Evolutionary conservation across 2,329 filamentous ascomycete species (phyloP).

Genomic region (Trichoderma gracile): DNA sequence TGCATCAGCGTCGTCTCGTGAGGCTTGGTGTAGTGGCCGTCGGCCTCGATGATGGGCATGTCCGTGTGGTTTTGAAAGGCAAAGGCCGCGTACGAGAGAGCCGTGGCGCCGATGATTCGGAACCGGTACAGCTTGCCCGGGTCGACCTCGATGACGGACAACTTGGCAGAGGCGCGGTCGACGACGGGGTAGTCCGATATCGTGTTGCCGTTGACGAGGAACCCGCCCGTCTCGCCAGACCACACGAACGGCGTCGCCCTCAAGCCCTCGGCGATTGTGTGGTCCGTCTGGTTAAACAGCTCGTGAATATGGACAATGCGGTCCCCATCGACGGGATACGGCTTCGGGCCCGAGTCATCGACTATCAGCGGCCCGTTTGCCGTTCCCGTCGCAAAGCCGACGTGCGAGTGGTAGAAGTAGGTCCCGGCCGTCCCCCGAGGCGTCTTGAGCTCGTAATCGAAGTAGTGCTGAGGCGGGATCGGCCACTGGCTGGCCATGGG

Average conservation of each 20-base stretch:
- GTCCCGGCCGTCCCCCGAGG: slow-evolving; percentile 57
- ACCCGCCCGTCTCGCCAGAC: slow-evolving; percentile 55
- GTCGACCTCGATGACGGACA: slow-evolving; percentile 58
- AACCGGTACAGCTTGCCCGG: slow-evolving; percentile 63
- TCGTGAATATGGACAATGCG: slow-evolving; percentile 57
- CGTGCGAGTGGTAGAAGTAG: slow-evolving; percentile 69
- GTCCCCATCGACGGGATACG: slow-evolving; percentile 65
- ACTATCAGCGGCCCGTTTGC: slow-evolving; percentile 60
- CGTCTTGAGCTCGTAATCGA: slow-evolving; percentile 65
- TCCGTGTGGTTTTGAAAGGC: slow-evolving; percentile 58
- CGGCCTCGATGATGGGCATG: slow-evolving; percentile 61
- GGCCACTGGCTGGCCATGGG: slow-evolving; percentile 65
- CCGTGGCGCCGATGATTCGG: slow-evolving; percentile 59
- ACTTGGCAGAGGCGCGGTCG: slow-evolving; percentile 31
- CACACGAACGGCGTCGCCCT: slow-evolving; percentile 52
- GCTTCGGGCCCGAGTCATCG: slow-evolving; percentile 47
- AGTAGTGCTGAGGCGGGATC: slow-evolving; percentile 61
- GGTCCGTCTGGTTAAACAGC: slow-evolving; percentile 57
- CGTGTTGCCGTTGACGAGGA: slow-evolving; percentile 31
- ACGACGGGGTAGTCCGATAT: slow-evolving; percentile 37
- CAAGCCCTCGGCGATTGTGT: slow-evolving; percentile 52
- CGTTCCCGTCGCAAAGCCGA: slow-evolving; percentile 62
- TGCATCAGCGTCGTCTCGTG: slow-evolving; percentile 53
- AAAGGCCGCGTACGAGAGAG: slow-evolving; percentile 55
- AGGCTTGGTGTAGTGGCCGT: slow-evolving; percentile 56